Evolutionary conservation across 2,329 filamentous ascomycete species (phyloP).

Genomic region (Chrysosporium queenslandicum): DNA sequence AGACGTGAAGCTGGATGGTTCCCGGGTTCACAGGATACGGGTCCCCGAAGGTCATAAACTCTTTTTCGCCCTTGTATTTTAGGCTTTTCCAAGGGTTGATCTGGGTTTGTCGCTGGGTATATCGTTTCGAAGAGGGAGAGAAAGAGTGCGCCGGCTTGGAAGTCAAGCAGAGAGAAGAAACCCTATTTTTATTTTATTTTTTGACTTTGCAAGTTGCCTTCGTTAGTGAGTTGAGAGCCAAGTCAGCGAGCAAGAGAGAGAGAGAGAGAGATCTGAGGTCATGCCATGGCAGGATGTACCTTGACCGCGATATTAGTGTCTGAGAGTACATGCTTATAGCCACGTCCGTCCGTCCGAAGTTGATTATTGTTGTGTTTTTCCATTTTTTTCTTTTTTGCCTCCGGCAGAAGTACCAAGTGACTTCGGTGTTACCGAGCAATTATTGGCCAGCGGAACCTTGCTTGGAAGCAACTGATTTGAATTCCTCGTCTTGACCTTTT

Average conservation of each 20-base stretch:
- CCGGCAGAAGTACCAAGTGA: background rate
- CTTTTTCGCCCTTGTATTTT: background rate
- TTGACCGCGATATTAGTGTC: slow-evolving; percentile 3
- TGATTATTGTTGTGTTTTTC: background rate
- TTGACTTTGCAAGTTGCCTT: background rate
- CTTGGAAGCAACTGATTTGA: background rate
- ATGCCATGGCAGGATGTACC: background rate
- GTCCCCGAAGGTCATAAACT: background rate
- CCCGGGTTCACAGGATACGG: slow-evolving; percentile 1
- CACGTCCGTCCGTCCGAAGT: background rate
- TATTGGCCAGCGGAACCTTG: slow-evolving; percentile 1
- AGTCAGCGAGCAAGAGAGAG: too few species aligned
- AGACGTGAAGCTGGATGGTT: background rate
- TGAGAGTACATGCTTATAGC: slow-evolving; percentile 6
- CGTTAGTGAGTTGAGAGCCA: too few species aligned
- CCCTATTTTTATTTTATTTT: background rate
- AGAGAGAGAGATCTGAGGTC: too few species aligned
- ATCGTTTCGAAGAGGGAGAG: too few species aligned
- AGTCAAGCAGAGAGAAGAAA: too few species aligned
- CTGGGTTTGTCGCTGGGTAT: background rate
- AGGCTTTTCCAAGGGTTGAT: background rate
- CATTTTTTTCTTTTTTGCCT: background rate
- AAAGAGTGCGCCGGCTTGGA: too few species aligned
- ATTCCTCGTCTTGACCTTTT: background rate
- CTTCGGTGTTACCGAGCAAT: background rate